Evolutionary conservation across 257 asterid genomes (phyloP).

Genomic region (Haberlea rhodopensis): DNA sequence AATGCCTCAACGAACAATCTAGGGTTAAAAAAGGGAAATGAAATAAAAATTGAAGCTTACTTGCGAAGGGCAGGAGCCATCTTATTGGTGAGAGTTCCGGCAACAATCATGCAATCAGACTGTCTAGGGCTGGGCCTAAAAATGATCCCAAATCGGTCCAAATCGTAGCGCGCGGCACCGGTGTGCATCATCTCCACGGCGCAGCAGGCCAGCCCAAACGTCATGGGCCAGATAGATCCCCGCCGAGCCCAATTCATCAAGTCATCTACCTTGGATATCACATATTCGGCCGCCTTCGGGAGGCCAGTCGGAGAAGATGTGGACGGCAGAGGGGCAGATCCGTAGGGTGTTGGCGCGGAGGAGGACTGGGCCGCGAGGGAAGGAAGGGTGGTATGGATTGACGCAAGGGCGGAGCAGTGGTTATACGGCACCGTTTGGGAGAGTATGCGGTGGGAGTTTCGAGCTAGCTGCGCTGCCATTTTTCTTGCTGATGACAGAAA

Average conservation of each 20-base stretch:
- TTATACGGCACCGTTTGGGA: conserved; percentile 45
- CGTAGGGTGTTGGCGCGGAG: conserved; percentile 64
- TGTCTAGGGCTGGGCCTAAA: conserved; percentile 98
- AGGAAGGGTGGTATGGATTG: conserved; percentile 82
- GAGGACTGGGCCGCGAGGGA: conserved; percentile 48
- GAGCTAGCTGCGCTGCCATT: conserved; percentile 82
- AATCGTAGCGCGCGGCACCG: conserved; percentile 94
- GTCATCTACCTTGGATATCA: conserved; percentile 92
- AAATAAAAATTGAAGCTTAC: conserved; percentile 32
- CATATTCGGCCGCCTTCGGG: conserved; percentile 81
- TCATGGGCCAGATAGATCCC: conserved; percentile 99
- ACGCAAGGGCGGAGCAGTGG: conserved; percentile 60
- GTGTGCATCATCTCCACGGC: conserved; percentile 99
- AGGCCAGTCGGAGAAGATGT: conserved; percentile 69
- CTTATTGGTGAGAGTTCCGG: conserved; percentile 87
- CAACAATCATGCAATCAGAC: conserved; percentile 92
- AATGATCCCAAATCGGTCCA: conserved; percentile 93
- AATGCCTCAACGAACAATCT: neutral
- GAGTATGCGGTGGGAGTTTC: conserved; percentile 54
- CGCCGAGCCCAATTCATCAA: conserved; percentile 95
- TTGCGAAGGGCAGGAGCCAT: conserved; percentile 99
- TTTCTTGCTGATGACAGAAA: neutral
- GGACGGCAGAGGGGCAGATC: conserved; percentile 63
- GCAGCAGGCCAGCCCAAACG: conserved; percentile 94
- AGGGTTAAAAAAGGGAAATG: neutral